Evolutionary conservation across 805 yeast genomes (phyloP), one percentile per base, ranked within the genome.

Genomic region (Citeromyces matritensis): DNA sequence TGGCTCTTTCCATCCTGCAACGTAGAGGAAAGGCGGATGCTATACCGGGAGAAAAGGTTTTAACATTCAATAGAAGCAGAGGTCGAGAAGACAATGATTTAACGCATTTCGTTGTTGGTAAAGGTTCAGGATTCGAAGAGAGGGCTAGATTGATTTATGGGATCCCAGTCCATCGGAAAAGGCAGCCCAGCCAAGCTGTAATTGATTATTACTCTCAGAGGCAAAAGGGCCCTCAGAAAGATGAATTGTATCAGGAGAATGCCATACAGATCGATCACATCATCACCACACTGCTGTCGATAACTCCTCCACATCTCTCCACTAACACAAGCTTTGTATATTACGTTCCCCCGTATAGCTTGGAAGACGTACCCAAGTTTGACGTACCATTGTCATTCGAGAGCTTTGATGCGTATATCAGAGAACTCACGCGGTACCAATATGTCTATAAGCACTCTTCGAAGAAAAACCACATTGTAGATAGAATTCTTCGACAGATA

Each of bases 401-500:
- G 6, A 13, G 15, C 4, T 37, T 37, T 30, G 23, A 15, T 5
- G 12, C 15, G 4, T 37, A 35, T 15, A 30, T 37, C 8, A 14
- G 15, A 4, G 12, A 29, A 13, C 23, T 37, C 17, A 33, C 37
- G 4, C 11, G 15, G 7, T 12, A 9, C 6, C 13, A 25, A 17
- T 37, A 33, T 30, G 12, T 17, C 15, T 43, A 41, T 30, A 54
- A 49, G 30, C 47, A 47, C 13, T 53, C 65, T 2, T 57, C 65
- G 1, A 49, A 41, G 30, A 41, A 44, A 26, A 50, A 52, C 33
- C 63, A 65, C 6, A 42, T 59, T 5, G 48, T 60, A 3, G 53
- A 59, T 1, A 53, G 52, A 30, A 43, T 63, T 6, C 33, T 63
- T 9, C 42, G 53, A 27, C 55, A 56, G 27, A 34, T 63, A n/a